phyloP scores from a whole-genome alignment of 2,329 filamentous ascomycete genomes.

The Aspergillus alliaceus region DNA sequence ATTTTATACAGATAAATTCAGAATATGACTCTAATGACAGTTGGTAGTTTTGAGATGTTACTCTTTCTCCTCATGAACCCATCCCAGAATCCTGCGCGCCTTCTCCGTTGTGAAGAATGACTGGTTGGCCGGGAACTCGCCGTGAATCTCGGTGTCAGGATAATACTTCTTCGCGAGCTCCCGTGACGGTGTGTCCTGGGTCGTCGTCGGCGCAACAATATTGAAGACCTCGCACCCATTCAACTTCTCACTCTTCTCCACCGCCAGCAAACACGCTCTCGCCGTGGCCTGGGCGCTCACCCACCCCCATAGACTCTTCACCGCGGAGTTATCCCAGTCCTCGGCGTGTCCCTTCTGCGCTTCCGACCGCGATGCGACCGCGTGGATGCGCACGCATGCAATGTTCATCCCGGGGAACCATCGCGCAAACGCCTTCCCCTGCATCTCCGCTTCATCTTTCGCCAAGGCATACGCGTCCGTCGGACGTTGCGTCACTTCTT shows the following conservation, averaged over 20 bases:
- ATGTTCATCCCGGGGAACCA: constrained; percentile 42
- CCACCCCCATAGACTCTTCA: constrained; percentile 41
- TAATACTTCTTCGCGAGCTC: constrained; percentile 27
- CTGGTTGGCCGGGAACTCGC: constrained; percentile 22
- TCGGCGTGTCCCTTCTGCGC: constrained; percentile 33
- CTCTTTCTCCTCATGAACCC: constrained; percentile 32
- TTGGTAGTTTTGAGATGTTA: constrained; percentile 10
- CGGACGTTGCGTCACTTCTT: constrained; percentile 32
- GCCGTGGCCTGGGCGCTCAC: constrained; percentile 36
- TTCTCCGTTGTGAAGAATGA: constrained; percentile 21
- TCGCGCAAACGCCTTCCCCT: constrained; percentile 33
- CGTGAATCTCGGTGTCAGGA: constrained; percentile 24
- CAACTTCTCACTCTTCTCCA: constrained; percentile 33
- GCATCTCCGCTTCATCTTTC: constrained; percentile 37
- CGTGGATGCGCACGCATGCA: constrained; percentile 40
- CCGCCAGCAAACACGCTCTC: constrained; percentile 34
- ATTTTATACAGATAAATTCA: neutral
- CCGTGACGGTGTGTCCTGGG: constrained; percentile 21
- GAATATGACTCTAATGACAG: neutral
- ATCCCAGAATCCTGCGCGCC: constrained; percentile 19
- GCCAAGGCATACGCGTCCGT: constrained; percentile 39
- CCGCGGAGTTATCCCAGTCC: constrained; percentile 34
- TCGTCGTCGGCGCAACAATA: constrained; percentile 34
- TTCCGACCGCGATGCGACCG: constrained; percentile 31
- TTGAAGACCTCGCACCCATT: constrained; percentile 38